Evolutionary conservation across 2,329 filamentous ascomycete species (phyloP).

Genomic region (Fusarium duplospermum): DNA sequence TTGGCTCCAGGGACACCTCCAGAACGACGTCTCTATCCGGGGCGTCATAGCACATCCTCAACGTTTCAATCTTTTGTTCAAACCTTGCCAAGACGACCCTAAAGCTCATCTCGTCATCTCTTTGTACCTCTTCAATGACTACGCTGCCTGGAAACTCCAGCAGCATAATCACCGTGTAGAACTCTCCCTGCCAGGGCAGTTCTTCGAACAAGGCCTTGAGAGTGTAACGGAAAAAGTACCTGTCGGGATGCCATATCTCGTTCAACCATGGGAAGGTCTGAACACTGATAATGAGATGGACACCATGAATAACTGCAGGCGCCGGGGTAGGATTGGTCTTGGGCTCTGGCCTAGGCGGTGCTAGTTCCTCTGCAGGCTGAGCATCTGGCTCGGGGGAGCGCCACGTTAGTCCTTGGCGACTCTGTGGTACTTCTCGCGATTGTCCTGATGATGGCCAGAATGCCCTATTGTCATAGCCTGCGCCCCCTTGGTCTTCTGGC

Average conservation of each 20-base stretch:
- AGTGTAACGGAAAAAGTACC: background rate
- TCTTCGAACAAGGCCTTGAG: background rate
- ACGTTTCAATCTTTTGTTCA: background rate
- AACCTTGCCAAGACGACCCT: background rate
- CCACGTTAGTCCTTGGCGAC: rapidly evolving
- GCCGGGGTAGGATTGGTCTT: background rate
- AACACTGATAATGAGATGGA: constrained; percentile 4
- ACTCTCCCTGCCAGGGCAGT: background rate
- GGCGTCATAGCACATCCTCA: background rate
- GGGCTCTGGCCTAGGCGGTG: background rate
- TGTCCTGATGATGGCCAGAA: too few relatives aligned
- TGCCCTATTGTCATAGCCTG: background rate
- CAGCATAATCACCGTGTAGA: background rate
- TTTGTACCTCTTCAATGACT: background rate
- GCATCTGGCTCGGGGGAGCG: background rate
- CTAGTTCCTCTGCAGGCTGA: background rate
- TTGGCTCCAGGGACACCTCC: constrained; percentile 2
- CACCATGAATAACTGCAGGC: background rate
- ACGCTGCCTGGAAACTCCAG: background rate
- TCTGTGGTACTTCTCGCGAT: background rate
- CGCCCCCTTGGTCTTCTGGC: background rate
- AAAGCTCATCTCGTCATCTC: background rate
- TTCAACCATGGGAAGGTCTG: constrained; percentile 7
- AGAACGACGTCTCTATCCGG: background rate
- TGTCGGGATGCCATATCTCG: rapidly evolving